These are phyloP conservation scores for Metschnikowia similis DNA, from an alignment of 805 yeast species.

Conservation along the genomic window DNA sequence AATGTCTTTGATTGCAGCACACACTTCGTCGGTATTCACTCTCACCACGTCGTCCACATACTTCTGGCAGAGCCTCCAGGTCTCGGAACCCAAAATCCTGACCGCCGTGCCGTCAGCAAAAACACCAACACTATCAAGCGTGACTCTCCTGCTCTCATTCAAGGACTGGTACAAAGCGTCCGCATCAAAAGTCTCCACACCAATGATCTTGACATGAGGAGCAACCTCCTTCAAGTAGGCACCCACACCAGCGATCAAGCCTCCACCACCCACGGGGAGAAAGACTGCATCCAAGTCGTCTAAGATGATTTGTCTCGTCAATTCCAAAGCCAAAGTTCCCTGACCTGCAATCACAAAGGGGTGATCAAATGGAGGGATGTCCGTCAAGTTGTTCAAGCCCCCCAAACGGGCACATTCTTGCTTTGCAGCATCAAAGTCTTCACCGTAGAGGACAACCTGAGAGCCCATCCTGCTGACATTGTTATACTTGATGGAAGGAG, in stretches of 20 bases:
- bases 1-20: conserved; percentile 94
- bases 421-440: conserved; percentile 94
- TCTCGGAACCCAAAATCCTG: conserved; percentile 81
- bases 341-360: conserved; percentile 99
- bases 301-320: conserved; percentile 78
- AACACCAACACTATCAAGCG: conserved; percentile 75
- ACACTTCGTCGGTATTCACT: conserved; percentile 88
- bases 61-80: conserved; percentile 73
- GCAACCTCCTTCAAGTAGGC: conserved; percentile 90
- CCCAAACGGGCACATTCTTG: conserved; percentile 76
- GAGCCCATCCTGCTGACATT: conserved; percentile 92
- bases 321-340: conserved; percentile 94
- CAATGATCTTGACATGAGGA: conserved; percentile 94
- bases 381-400: conserved; percentile 67
- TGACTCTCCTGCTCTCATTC: conserved; percentile 48
- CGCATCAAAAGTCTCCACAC: conserved; percentile 95
- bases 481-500: conserved; percentile 90
- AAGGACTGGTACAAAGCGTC: conserved; percentile 82
- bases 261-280: conserved; percentile 97
- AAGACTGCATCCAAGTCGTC: conserved; percentile 81
- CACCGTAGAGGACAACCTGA: conserved; percentile 88
- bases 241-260: conserved; percentile 86
- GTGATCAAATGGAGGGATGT: conserved; percentile 97
- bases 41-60: conserved; percentile 84
- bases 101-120: conserved; percentile 99